Conservation (phyloP, 495 filamentous ascomycete species). For the Lophiotrema nucula region DNA sequence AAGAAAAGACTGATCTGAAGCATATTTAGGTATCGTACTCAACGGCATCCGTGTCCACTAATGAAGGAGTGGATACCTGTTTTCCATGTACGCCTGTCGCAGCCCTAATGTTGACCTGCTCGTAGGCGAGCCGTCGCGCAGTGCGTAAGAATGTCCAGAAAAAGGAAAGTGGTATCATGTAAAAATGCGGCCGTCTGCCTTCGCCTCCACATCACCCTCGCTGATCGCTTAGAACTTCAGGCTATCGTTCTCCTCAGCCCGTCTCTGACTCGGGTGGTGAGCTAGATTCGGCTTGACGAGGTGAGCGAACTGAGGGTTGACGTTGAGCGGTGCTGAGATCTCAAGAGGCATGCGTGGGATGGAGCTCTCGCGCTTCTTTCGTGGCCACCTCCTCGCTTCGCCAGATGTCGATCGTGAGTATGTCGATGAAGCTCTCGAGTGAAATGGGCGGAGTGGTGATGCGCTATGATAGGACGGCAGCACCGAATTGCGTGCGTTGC, state of each 20-base stretch:
- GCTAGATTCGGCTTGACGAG: slow-evolving; percentile 39
- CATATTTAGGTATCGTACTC: no score
- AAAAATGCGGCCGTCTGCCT: not conserved
- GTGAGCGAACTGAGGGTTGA: slow-evolving; percentile 45
- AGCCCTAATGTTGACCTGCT: no score
- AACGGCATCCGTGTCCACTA: no score
- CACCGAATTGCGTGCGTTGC: slow-evolving; percentile 27
- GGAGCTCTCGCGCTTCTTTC: slow-evolving; percentile 17
- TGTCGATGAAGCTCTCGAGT: slow-evolving; percentile 6
- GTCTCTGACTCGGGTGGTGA: slow-evolving; percentile 33
- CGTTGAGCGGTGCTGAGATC: slow-evolving; percentile 41
- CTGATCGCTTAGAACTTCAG: not conserved
- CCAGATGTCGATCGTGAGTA: slow-evolving; percentile 27
- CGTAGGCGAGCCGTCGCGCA: no score
- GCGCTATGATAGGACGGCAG: slow-evolving; percentile 35
- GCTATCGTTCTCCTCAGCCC: not conserved
- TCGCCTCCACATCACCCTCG: not conserved
- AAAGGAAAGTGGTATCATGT: slow-evolving; percentile 16
- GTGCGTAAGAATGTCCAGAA: no score
- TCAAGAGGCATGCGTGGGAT: slow-evolving; percentile 34
- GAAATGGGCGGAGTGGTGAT: slow-evolving; percentile 9
- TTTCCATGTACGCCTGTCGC: no score
- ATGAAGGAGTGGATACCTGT: no score
- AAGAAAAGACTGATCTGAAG: no score
- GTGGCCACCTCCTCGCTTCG: slow-evolving; percentile 5